Percentiles rank a stretch among this genome's conserved stretches.
These are phyloP conservation scores for Pseudofabraea citricarpa DNA, from an alignment of 2,329 filamentous ascomycete genomes.

Conservation along the genomic window DNA sequence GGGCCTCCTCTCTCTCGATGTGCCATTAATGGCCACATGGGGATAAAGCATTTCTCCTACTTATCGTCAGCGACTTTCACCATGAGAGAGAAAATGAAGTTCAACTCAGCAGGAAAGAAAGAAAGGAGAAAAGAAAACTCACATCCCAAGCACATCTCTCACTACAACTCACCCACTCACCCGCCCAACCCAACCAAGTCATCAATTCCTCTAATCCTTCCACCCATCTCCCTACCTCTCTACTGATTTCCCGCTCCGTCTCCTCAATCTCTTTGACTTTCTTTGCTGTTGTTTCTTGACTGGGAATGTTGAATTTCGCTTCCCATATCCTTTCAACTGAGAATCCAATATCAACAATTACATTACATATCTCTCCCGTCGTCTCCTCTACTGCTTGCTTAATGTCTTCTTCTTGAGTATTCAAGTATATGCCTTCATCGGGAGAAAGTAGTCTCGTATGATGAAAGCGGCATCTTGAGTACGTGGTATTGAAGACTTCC, in stretches of 20 bases:
- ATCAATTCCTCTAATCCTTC: constrained; percentile 33
- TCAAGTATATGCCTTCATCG: constrained; percentile 20
- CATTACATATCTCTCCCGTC: constrained; percentile 34
- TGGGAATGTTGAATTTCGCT: constrained; percentile 19
- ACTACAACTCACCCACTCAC: constrained; percentile 37
- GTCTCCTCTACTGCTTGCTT: constrained; percentile 36
- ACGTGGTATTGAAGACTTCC: constrained; percentile 30
- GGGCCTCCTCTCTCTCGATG: background rate
- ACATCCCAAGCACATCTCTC: constrained; percentile 35
- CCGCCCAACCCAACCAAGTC: constrained; percentile 47
- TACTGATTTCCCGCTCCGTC: constrained; percentile 3
- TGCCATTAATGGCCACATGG: constrained; percentile 42
- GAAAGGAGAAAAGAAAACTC: background rate
- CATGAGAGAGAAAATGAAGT: background rate
- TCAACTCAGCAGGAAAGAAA: background rate
- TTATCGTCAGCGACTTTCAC: background rate
- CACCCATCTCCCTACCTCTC: constrained; percentile 24
- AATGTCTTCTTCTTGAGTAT: constrained; percentile 32
- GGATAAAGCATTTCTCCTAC: constrained; percentile 39
- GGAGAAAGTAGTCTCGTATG: constrained; percentile 33
- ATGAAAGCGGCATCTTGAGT: constrained; percentile 37
- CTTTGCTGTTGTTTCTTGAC: background rate
- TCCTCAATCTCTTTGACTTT: too few relatives aligned
- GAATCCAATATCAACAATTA: constrained; percentile 37
- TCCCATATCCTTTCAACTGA: constrained; percentile 36